Conservation (phyloP, 345 rosid species). For the Hibiscus mutabilis region DNA sequence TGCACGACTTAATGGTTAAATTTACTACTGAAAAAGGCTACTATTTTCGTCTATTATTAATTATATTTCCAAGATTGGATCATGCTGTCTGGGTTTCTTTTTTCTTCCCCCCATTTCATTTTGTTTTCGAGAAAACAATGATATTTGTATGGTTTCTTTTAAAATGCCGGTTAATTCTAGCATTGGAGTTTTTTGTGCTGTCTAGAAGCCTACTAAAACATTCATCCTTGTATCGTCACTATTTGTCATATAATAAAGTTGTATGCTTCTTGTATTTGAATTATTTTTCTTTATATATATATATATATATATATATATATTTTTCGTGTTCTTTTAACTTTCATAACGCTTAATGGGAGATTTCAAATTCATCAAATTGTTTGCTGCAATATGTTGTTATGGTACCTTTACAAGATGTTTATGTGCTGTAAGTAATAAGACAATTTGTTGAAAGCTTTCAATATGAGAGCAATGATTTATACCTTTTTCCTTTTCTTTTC, state of each 20-base stretch:
- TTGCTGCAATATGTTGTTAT: neutral
- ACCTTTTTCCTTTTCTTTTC: neutral
- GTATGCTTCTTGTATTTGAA: too few species aligned
- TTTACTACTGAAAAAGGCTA: neutral
- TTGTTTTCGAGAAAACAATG: neutral
- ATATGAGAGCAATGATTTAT: neutral
- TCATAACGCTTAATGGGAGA: neutral
- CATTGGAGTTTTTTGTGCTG: too few species aligned
- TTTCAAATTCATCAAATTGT: neutral
- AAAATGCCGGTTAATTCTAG: neutral
- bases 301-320: too few species aligned
- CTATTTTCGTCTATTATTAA: neutral
- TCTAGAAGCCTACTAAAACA: constrained; percentile 5
- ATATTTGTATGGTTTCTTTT: neutral
- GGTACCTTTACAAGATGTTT: neutral
- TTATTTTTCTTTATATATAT: too few species aligned
- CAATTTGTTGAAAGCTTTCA: neutral
- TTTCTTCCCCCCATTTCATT: neutral
- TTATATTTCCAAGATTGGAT: neutral
- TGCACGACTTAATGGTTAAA: neutral
- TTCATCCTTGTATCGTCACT: neutral
- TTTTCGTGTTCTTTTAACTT: too few species aligned
- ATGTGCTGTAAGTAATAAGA: neutral
- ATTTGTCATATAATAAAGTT: too few species aligned
- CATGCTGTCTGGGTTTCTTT: neutral